Conservation (phyloP, 2,329 filamentous ascomycete species). For the Colletotrichum sp. region DNA sequence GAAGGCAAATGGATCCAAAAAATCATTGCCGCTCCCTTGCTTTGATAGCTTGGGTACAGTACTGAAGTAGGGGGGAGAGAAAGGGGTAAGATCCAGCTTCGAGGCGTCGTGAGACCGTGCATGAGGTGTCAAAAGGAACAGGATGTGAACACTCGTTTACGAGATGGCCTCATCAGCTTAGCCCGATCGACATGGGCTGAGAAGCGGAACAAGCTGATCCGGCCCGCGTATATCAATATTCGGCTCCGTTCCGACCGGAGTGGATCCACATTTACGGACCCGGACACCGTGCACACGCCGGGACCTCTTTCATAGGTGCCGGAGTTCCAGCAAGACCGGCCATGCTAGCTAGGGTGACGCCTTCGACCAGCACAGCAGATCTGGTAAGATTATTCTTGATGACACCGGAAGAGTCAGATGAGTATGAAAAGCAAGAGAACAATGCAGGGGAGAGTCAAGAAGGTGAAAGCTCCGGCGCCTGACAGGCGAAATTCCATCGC, state of each 20-base stretch:
- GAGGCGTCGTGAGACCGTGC: not conserved
- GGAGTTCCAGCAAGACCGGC: accelerated
- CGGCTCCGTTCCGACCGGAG: not conserved
- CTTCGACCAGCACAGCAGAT: not conserved
- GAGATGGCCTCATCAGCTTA: not conserved
- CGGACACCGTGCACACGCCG: not conserved
- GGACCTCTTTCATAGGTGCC: not conserved
- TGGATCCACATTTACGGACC: not conserved
- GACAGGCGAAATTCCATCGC: not conserved
- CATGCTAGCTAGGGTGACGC: not conserved
- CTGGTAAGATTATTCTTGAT: not conserved
- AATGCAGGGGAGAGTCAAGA: not conserved
- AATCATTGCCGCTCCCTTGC: not conserved
- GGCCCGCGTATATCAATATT: not conserved
- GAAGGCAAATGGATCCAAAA: not conserved
- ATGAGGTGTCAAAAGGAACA: not conserved
- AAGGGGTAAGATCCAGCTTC: not conserved
- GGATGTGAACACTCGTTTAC: not conserved
- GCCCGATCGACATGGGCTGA: not conserved
- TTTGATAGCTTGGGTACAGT: not conserved
- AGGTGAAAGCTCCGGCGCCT: not conserved
- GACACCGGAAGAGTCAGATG: not conserved
- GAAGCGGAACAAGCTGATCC: not conserved
- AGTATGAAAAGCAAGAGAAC: not conserved
- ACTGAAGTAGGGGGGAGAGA: not conserved